Evolutionary conservation across 208 protist genomes (phyloP).

Genomic region (Wallacemonas sp.): DNA sequence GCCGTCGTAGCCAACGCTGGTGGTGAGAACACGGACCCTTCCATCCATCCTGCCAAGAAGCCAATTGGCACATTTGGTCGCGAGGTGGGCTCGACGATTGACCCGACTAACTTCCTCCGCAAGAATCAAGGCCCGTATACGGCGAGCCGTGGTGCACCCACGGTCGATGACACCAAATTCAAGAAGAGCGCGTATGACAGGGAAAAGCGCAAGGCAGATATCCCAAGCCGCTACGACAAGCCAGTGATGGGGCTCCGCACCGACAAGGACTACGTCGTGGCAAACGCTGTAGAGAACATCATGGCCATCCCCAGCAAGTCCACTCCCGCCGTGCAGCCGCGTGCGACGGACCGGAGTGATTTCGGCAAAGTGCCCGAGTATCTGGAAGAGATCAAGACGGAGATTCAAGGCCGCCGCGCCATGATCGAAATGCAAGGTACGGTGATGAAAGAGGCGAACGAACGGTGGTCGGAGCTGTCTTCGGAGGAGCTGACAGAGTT

Average conservation of each 20-base stretch:
- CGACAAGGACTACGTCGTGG: slow-evolving; percentile 94
- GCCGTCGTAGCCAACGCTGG: slow-evolving; percentile 79
- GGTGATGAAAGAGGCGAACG: slow-evolving; percentile 43
- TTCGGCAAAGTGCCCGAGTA: slow-evolving; percentile 92
- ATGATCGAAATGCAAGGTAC: slow-evolving; percentile 41
- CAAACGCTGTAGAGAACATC: slow-evolving; percentile 94
- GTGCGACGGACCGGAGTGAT: slow-evolving; percentile 67
- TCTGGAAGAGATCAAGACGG: slow-evolving; percentile 88
- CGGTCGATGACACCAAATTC: slow-evolving; percentile 70
- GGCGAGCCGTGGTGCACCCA: slow-evolving; percentile 73
- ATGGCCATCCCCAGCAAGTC: slow-evolving; percentile 82
- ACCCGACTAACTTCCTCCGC: slow-evolving; percentile 67
- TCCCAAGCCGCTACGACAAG: slow-evolving; percentile 77
- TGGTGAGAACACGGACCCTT: slow-evolving; percentile 73
- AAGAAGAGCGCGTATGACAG: slow-evolving; percentile 65
- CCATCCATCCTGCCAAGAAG: slow-evolving; percentile 82
- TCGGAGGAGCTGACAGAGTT: slow-evolving; percentile 78
- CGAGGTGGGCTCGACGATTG: slow-evolving; percentile 53
- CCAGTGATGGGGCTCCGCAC: slow-evolving; percentile 93
- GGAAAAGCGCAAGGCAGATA: slow-evolving; percentile 60
- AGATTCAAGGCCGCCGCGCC: slow-evolving; percentile 73
- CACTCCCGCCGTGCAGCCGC: slow-evolving; percentile 39
- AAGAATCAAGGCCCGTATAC: slow-evolving; percentile 80
- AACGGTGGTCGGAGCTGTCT: slow-evolving; percentile 80
- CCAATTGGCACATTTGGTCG: slow-evolving; percentile 79